Evolutionary conservation across 805 yeast species (phyloP), one percentile per base, ranked within the genome.

Genomic region (Schwanniomyces yamadae): DNA sequence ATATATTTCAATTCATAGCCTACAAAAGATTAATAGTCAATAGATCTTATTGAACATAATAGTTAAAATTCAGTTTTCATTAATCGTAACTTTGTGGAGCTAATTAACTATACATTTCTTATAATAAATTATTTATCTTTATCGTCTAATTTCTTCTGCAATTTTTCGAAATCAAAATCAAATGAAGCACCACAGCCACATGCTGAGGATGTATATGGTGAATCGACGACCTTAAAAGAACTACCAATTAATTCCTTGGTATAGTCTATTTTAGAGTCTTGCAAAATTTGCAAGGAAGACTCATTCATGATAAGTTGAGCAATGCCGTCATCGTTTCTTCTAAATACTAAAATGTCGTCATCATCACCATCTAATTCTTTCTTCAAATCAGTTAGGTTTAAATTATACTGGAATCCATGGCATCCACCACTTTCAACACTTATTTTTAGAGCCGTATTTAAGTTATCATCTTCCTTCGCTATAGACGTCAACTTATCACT

Each of bases 341-440:
- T 78, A 53, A 88, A 87, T 5, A 88, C 69, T 13, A 81, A 69
- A 22, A 64, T 46, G 1, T 58, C 60, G 5, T 49, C 54, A 7
- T 63, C 59, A 7, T 49, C 61, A 18, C 61, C 59, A n/a, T 27
- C 17, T 11, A 66, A 48, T 33, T 67, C 75, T 22, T 59, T 49
- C 4, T 41, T 38, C 28, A 65, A 46, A 40, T 74, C 72, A 4
- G 80, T 71, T 29, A 93, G 69, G 35, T 78, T 74, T 52, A 93
- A 66, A 45, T 83, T 75, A 55, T 93, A 93, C 60, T 93, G 98
- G 61, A 87, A 93, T 13, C 99, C 99, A 59, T 93, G 99, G 57
- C 99, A 93, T 1, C 99, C 99, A 7, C 99, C 99, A 52, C 95
- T 84, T 49, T 89, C 96, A 7, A 93, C 97, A 9, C 71, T 65